Percentiles rank a stretch among this genome's conserved stretches.
These are phyloP conservation scores for Fraxinus platypoda DNA, from an alignment of 305 asterid species.

Conservation along the genomic window DNA sequence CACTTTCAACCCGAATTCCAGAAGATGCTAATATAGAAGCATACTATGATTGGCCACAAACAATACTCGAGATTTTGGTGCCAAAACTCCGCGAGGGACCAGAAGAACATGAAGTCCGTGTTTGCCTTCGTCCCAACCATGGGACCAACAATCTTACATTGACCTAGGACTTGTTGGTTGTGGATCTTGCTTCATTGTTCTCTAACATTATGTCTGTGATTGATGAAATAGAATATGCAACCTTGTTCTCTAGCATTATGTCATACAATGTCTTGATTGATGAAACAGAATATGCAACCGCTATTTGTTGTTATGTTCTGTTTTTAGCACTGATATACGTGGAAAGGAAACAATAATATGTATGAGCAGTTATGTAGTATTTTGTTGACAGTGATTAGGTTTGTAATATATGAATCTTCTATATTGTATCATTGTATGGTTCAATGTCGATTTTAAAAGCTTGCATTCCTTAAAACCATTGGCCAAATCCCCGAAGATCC, in stretches of 20 bases:
- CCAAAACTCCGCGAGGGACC: conserved; percentile 49
- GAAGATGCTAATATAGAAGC: conserved; percentile 57
- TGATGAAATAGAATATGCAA: too few species aligned
- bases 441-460: background rate
- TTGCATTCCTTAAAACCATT: background rate
- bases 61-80: conserved; percentile 45
- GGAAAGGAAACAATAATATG: background rate
- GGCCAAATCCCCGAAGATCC: background rate
- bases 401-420: background rate
- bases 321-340: too few species aligned
- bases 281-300: background rate
- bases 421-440: background rate
- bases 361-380: background rate
- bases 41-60: conserved; percentile 41
- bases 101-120: conserved; percentile 53
- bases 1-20: conserved; percentile 47
- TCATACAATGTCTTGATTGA: background rate
- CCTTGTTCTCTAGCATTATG: background rate
- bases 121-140: background rate
- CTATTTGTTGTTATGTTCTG: background rate
- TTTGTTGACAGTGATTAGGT: background rate
- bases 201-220: background rate
- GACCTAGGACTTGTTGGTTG: background rate
- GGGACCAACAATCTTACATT: background rate
- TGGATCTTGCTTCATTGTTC: background rate